Conservation (phyloP, 495 filamentous ascomycete species). For the Lasiosphaeria miniovina region DNA sequence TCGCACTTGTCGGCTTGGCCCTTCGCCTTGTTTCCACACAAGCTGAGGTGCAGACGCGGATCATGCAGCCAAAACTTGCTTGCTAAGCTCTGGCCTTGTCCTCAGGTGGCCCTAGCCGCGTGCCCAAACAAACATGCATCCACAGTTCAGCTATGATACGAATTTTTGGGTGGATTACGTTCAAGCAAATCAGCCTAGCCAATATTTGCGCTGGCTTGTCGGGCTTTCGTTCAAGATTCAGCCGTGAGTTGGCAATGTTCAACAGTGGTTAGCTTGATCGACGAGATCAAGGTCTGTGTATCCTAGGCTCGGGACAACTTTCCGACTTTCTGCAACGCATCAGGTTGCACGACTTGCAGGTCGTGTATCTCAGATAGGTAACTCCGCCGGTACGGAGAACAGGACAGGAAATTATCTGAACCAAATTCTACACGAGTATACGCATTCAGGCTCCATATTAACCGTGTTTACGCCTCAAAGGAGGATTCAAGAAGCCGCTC, state of each 20-base stretch:
- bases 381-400: too few species aligned
- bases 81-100: not conserved
- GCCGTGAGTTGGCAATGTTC: not conserved
- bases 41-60: conserved; percentile 1
- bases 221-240: too few species aligned
- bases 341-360: too few species aligned
- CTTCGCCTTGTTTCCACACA: not conserved
- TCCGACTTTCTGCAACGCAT: too few species aligned
- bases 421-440: too few species aligned
- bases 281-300: too few species aligned
- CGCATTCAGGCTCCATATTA: not conserved
- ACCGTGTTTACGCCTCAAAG: not conserved
- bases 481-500: not conserved
- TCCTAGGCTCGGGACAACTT: too few species aligned
- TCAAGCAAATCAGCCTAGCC: too few species aligned
- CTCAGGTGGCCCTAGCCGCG: not conserved
- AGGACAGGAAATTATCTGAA: too few species aligned
- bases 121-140: conserved; percentile 1
- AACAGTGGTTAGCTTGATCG: too few species aligned
- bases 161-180: not conserved
- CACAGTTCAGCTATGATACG: not conserved
- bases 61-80: conserved; percentile 1
- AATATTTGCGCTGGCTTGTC: too few species aligned
- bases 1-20: not conserved
- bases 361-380: too few species aligned